Base-by-base conservation (phyloP, 2,329 filamentous ascomycete species). In the Fonsecaea monophora region DNA sequence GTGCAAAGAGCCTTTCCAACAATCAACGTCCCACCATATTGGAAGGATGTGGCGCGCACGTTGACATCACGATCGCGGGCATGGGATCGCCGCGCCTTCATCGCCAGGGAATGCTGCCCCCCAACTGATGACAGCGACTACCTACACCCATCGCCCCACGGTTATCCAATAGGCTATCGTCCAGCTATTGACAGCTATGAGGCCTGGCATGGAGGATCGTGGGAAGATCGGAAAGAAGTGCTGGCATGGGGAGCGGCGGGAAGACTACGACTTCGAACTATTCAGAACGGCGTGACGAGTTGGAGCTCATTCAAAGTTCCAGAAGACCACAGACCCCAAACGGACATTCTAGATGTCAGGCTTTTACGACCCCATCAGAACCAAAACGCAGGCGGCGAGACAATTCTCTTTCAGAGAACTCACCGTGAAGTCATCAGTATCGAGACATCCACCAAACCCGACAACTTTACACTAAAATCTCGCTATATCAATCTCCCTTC, bases 201-300 rank as follows among this genome's bases (percentile, higher is more conserved):
- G 70, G 76, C 78, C n/a, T 82, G 81, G 77, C 80, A 77, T 50
- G 80, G 79, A 2, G 75, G 76, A 1, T 77, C 76, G 64, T 85
- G 82, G 82, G 75, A 76, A 55, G 83, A 42, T 32, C 79, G 84
- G 69, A 82, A 80, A 71, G 86, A 89, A 72, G 82, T 86, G 0
- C 74, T 90, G 7, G 85, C 82, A 2, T 88, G 86, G 82, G 86
- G 86, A 60, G 87, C 87, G 12, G 87, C 85, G 0, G 83, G 87
- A 1, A 82, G 86, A 65, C 73, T 90, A 9, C 76, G 85, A 4
- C 68, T 87, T 64, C 79, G 84, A 21, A 77, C 82, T 10, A 83
- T 82, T 70, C 77, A 83, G 62, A 79, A 79, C 30, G 82, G 79
- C 68, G 56, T 67, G 18, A 64, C 70, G 7, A 64, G 65, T 30